Base-by-base conservation (phyloP, 805 yeast genomes). In the Schizosaccharomyces lindneri region DNA sequence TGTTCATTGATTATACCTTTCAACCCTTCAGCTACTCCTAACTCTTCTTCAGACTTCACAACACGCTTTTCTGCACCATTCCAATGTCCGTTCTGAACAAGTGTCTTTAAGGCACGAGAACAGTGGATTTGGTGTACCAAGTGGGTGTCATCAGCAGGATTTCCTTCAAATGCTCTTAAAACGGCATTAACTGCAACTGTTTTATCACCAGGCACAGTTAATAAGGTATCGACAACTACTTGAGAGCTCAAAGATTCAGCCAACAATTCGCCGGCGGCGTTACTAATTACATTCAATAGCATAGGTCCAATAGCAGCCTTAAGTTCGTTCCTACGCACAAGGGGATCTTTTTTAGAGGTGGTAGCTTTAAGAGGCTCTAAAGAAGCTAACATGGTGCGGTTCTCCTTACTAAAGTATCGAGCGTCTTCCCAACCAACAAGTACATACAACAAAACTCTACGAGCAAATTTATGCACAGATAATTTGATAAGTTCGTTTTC, bases 61-160 rank as follows among this genome's bases (percentile, higher is more conserved):
- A 76, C 73, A 67, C 72, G 76, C 71, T 76, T 81, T 66, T 76
- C 80, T 72, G 81, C 80, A 68, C 77, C 79, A 68, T 83, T 82
- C 84, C 87, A 87, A 69, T 82, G 86, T 67, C 89, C 89, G 64
- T 89, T 90, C 72, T 85, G 94, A 65, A 87, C 84, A 67, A 87
- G 74, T 0, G 87, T 74, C 70, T 86, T 83, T 65, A 87, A 72
- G 61, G 84, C 74, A 74, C 96, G 81, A 2, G 87, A 77, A 32
- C 85, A 78, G 70, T 83, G 85, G 61, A 93, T 85, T 68, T 79
- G 80, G 66, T 79, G 81, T 66, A 85, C 75, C 59, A 72, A 63
- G 70, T 85, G 94, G 61, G 73, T 78, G 65, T 81, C 86, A 59
- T 78, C 83, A 24, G 76, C 70, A 21, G 87, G 77, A 63, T 85